These are phyloP conservation scores for Asterochloris sp. DNA, from an alignment of 139 green algal genomes.

Conservation along the genomic window DNA sequence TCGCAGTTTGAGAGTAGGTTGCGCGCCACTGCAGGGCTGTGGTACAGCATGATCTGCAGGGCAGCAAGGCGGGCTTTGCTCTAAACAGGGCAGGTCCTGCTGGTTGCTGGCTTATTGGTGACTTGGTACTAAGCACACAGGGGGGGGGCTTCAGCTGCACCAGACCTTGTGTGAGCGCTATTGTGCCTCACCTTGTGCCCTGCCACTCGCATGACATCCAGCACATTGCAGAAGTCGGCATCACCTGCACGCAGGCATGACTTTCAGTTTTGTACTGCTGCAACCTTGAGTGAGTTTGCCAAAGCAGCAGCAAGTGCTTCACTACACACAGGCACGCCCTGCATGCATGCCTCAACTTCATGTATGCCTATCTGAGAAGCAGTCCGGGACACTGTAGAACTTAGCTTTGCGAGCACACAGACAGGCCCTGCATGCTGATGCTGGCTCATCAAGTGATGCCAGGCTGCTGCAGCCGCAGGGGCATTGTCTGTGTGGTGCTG, in stretches of 20 bases:
- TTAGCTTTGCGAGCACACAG: no score
- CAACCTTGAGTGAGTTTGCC: background rate
- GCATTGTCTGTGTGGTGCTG: background rate
- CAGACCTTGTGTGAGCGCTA: background rate
- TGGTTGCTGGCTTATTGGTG: no score
- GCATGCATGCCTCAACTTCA: no score
- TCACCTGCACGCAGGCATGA: background rate
- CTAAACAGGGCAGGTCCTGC: no score
- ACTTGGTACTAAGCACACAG: no score
- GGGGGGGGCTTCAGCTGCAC: no score
- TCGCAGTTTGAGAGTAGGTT: background rate
- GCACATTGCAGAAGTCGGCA: slow-evolving; percentile 10
- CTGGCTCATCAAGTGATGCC: no score
- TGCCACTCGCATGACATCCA: slow-evolving; percentile 5
- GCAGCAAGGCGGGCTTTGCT: no score
- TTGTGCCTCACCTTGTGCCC: slow-evolving; percentile 6
- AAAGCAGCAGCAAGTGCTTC: background rate
- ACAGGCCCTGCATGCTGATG: no score
- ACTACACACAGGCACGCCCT: no score
- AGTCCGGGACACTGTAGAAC: no score
- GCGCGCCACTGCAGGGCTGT: background rate
- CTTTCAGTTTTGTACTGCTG: background rate
- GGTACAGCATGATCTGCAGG: background rate
- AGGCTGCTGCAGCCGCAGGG: background rate
- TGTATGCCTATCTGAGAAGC: no score